Evolutionary conservation across 2,329 filamentous ascomycete species (phyloP), one percentile per base, ranked within the genome.

Genomic region (Ceratocystis eucalypticola): DNA sequence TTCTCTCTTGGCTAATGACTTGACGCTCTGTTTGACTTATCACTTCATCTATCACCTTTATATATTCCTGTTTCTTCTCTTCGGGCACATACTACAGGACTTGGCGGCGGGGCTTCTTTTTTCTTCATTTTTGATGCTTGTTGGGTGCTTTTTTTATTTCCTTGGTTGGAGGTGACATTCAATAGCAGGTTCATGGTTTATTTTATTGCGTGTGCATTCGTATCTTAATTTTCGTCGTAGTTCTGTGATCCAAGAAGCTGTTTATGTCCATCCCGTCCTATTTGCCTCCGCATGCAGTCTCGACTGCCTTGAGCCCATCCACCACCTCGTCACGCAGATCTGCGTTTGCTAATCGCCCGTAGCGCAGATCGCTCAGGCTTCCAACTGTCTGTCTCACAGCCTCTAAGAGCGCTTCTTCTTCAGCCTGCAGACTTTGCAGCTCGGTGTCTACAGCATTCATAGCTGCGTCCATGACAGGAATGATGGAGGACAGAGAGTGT

Each of bases 281-380:
- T 28, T 68, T 68, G 12, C 46, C 28, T 41, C 63, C 61, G 33
- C 69, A 70, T 37, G 61, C 62, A 25, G 57, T 41, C 22, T 66
- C 64, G 44, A 91, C 77, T 69, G 81, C 80, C 69, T 79, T 77
- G 45, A 94, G 77, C 5, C 86, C 86, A 61, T 86, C 82, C 20
- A 91, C 76, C 37, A 90, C 82, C 70, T 91, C 86, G 61, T 84
- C 80, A 30, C 79, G 80, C 41, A 92, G 76, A 68, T 84, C 80
- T 25, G 80, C 74, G 69, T 88, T 88, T 45, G 83, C 80, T 67
- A 94, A 82, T 66, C 85, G 86, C 46, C 91, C 91, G 72, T 94
- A 93, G 59, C 89, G 85, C 66, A 96, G 79, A 75, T 95, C 89
- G 74, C 90, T 95, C 73, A 96, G 77, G 61, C 83, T 84, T 41